phyloP scores from a whole-genome alignment of 2,329 filamentous ascomycete genomes.

The Penicillium sp. region DNA sequence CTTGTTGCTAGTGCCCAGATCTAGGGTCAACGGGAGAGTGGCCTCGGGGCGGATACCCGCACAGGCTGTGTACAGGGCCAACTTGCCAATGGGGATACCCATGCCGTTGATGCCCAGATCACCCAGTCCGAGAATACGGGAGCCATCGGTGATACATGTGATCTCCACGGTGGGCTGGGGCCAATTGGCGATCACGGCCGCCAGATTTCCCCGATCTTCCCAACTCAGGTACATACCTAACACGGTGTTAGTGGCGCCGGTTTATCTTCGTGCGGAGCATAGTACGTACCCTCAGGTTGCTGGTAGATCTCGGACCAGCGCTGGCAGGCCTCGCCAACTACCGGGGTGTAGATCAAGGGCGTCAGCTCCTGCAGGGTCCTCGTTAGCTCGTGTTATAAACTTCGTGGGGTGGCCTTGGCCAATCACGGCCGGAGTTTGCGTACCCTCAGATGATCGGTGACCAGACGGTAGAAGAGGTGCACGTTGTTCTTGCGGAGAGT shows the following conservation, averaged over 20 bases:
- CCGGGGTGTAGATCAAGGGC: slow-evolving; percentile 49
- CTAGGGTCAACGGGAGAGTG: slow-evolving; percentile 59
- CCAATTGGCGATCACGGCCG: slow-evolving; percentile 88
- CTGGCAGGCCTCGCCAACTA: slow-evolving; percentile 86
- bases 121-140: slow-evolving; percentile 82
- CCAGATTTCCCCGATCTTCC: slow-evolving; percentile 85
- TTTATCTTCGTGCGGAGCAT: slow-evolving; percentile 19
- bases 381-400: slow-evolving; percentile 11
- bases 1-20: slow-evolving; percentile 62
- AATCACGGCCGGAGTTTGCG: slow-evolving; percentile 7
- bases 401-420: background rate
- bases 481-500: slow-evolving; percentile 50
- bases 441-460: slow-evolving; percentile 47
- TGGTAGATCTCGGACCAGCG: slow-evolving; percentile 96
- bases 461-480: slow-evolving; percentile 50
- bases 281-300: slow-evolving; percentile 68
- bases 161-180: slow-evolving; percentile 85
- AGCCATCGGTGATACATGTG: slow-evolving; percentile 93
- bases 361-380: slow-evolving; percentile 41
- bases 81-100: slow-evolving; percentile 95
- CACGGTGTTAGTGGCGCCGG: slow-evolving; percentile 21
- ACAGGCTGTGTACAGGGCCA: slow-evolving; percentile 89
- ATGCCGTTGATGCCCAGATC: slow-evolving; percentile 96
- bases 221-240: slow-evolving; percentile 84
- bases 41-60: slow-evolving; percentile 82